Conservation (phyloP, 768 basidiomycete species). For the Mycena leptocephala region DNA sequence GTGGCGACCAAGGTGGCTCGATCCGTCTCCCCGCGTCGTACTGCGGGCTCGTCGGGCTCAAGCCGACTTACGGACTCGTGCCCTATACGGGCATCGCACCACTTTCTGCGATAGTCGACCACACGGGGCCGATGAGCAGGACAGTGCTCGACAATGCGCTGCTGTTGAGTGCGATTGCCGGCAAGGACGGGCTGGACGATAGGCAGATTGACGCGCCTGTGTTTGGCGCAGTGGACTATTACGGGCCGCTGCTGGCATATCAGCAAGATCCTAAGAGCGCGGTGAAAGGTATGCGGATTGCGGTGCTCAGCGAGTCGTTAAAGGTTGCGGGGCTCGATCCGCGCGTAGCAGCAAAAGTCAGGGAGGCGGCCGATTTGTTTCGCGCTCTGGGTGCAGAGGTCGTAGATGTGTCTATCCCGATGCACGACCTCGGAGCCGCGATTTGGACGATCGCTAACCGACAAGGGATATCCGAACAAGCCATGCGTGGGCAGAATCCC, state of each 20-base stretch:
- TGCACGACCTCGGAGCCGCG: slow-evolving; percentile 42
- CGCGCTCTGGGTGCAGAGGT: slow-evolving; percentile 56
- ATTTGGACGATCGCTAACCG: slow-evolving; percentile 30
- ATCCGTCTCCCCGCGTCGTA: slow-evolving; percentile 62
- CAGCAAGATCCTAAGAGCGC: slow-evolving; percentile 40
- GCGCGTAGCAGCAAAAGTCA: slow-evolving; percentile 52
- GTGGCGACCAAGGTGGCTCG: slow-evolving; percentile 60
- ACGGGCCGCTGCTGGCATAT: slow-evolving; percentile 52
- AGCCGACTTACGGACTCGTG: slow-evolving; percentile 59
- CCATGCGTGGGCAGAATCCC: slow-evolving; percentile 35
- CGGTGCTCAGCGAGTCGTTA: slow-evolving; percentile 58
- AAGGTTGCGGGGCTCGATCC: slow-evolving; percentile 51
- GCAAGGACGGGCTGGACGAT: slow-evolving; percentile 62
- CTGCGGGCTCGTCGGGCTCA: slow-evolving; percentile 61
- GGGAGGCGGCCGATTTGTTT: slow-evolving; percentile 52
- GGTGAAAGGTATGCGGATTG: slow-evolving; percentile 55
- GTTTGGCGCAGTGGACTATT: slow-evolving; percentile 34
- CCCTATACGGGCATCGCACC: slow-evolving; percentile 64
- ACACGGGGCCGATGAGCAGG: slow-evolving; percentile 57
- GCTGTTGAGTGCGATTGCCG: slow-evolving; percentile 60
- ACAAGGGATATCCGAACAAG: slow-evolving; percentile 35
- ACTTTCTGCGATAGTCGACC: slow-evolving; percentile 57
- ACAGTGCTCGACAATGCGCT: slow-evolving; percentile 59
- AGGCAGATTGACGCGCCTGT: slow-evolving; percentile 43
- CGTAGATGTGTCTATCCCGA: slow-evolving; percentile 58